Percentiles rank a stretch among this genome's conserved stretches.
phyloP scores from a whole-genome alignment of 2,329 filamentous ascomycete species.

The Chalaropsis thielavioides region DNA sequence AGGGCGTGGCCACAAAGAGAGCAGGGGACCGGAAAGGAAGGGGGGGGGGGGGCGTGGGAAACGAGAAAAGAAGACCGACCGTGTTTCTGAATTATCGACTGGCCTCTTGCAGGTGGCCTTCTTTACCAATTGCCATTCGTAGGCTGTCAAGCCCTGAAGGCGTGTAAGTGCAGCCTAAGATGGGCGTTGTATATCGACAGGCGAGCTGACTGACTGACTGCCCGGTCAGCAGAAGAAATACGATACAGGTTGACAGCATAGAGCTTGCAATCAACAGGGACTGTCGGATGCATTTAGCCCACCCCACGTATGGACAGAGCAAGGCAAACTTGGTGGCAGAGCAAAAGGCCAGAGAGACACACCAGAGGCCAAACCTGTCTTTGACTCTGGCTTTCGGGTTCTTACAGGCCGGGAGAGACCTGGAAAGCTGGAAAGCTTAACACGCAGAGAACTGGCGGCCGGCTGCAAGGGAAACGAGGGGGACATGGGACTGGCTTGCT shows the following conservation, averaged over 20 bases:
- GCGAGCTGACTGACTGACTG: neutral
- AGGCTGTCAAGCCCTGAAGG: neutral
- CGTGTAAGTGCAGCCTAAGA: constrained; percentile 2
- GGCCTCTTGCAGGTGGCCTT: neutral
- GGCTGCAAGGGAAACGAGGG: constrained; percentile 9
- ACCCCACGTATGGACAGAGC: neutral
- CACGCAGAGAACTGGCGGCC: neutral
- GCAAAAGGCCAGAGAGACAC: neutral
- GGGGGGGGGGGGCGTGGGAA: neutral
- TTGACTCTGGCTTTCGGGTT: neutral
- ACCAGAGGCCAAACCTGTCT: neutral
- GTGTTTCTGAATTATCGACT: neutral
- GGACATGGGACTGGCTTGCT: neutral
- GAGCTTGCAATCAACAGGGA: neutral
- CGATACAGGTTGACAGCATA: neutral
- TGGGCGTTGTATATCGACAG: neutral
- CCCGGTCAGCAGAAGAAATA: constrained; percentile 4
- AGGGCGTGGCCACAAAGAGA: neutral
- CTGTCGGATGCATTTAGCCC: neutral
- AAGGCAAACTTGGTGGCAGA: neutral
- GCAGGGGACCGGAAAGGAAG: neutral
- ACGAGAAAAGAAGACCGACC: neutral
- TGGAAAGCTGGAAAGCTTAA: neutral
- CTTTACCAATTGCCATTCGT: neutral
- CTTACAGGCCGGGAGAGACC: neutral